These are phyloP conservation scores for Apodospora peruviana DNA, from an alignment of 495 filamentous ascomycete species.

Conservation along the genomic window DNA sequence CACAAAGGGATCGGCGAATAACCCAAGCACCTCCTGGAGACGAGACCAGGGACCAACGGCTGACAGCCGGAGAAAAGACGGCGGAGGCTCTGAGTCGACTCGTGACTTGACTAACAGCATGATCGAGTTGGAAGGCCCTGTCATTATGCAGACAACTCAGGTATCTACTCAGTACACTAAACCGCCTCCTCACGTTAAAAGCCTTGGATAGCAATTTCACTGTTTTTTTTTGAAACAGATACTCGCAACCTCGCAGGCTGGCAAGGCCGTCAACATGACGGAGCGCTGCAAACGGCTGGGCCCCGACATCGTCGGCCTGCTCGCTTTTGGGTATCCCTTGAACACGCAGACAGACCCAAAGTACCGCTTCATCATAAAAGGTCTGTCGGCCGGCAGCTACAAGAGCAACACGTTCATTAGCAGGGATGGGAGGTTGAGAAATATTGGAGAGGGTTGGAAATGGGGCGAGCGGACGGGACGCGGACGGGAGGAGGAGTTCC, in stretches of 20 bases:
- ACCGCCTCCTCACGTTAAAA: no score
- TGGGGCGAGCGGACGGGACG: conserved; percentile 25
- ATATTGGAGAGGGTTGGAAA: conserved; percentile 30
- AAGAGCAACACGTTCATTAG: conserved; percentile 9
- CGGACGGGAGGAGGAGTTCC: conserved; percentile 10
- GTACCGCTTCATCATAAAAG: conserved; percentile 7
- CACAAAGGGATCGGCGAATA: not conserved
- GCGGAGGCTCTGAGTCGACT: not conserved
- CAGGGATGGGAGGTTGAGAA: conserved; percentile 6
- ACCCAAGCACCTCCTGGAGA: not conserved
- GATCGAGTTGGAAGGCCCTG: not conserved
- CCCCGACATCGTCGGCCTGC: conserved; percentile 7
- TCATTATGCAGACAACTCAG: not conserved
- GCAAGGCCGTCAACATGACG: conserved; percentile 8
- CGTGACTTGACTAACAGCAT: not conserved
- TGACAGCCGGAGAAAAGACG: not conserved
- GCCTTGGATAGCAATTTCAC: no score
- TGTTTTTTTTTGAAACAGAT: no score
- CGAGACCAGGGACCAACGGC: not conserved
- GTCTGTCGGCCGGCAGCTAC: not conserved
- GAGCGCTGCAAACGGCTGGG: conserved; percentile 7
- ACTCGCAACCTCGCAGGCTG: no score
- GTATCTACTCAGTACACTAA: not conserved
- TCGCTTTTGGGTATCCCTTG: conserved; percentile 9
- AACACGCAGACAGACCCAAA: conserved; percentile 4